These are phyloP conservation scores for Calonectria pseudoreteaudii DNA, from an alignment of 2,329 filamentous ascomycete species.

Conservation along the genomic window DNA sequence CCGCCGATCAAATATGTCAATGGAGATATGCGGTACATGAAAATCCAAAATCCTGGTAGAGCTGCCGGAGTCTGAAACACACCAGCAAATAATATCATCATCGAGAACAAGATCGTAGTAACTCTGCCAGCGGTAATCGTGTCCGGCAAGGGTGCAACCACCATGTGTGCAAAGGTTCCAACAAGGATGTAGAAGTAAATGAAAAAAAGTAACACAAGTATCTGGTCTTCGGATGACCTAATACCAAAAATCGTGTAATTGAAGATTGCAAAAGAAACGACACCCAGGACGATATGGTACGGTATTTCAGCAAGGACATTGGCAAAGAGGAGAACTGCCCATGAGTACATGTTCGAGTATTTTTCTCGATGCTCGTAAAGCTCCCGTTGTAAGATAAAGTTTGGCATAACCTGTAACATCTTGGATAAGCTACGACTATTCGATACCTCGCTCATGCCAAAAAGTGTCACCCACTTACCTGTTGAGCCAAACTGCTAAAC, in stretches of 20 bases:
- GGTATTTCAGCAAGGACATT: constrained; percentile 87
- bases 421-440: background rate
- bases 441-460: too few species aligned
- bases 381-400: constrained; percentile 85
- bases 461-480: constrained; percentile 60
- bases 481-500: constrained; percentile 82
- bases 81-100: constrained; percentile 73
- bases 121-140: constrained; percentile 75
- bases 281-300: constrained; percentile 81
- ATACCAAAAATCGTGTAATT: constrained; percentile 79
- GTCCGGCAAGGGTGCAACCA: constrained; percentile 64
- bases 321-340: constrained; percentile 86
- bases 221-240: constrained; percentile 63
- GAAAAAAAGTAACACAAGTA: constrained; percentile 74
- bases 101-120: constrained; percentile 74
- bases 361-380: constrained; percentile 89
- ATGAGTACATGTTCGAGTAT: constrained; percentile 85
- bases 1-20: constrained; percentile 50
- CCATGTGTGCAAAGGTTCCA: background rate
- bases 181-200: constrained; percentile 53
- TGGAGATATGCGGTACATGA: constrained; percentile 77
- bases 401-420: constrained; percentile 65
- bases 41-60: constrained; percentile 79
- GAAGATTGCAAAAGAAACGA: constrained; percentile 81
- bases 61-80: constrained; percentile 69